Conservation (phyloP, 257 asterid species). For the Solanum lignicaule region DNA sequence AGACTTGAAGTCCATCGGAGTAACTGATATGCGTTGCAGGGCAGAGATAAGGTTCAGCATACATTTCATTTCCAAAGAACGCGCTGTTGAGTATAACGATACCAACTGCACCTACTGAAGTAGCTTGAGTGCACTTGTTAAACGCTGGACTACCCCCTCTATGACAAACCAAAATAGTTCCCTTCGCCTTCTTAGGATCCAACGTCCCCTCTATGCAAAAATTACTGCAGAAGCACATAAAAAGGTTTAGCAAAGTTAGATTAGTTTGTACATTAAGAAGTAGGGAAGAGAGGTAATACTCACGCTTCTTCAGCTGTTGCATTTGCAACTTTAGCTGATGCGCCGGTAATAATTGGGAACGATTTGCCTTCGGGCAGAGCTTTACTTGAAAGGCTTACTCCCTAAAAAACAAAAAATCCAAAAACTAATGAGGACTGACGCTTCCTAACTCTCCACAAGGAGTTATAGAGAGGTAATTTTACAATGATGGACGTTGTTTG, state of each 20-base stretch:
- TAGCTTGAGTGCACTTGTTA: constrained; percentile 74
- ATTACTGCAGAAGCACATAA: constrained; percentile 20
- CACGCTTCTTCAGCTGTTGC: constrained; percentile 58
- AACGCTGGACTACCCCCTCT: constrained; percentile 63
- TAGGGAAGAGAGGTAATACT: constrained; percentile 6
- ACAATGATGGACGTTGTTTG: neutral
- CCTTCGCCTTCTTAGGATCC: constrained; percentile 67
- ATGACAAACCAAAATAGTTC: constrained; percentile 73
- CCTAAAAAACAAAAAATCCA: constrained; percentile 23
- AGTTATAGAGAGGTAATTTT: neutral
- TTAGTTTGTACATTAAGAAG: neutral
- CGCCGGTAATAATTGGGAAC: constrained; percentile 42
- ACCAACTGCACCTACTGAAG: constrained; percentile 76
- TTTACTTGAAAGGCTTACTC: constrained; percentile 57
- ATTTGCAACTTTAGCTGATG: constrained; percentile 35
- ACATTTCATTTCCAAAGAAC: constrained; percentile 61
- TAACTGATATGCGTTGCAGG: constrained; percentile 82
- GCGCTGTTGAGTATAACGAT: constrained; percentile 64
- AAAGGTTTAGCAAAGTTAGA: neutral
- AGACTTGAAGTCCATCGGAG: constrained; percentile 56
- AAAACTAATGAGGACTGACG: neutral
- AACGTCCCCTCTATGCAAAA: constrained; percentile 63
- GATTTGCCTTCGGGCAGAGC: constrained; percentile 27
- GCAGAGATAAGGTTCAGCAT: constrained; percentile 78
- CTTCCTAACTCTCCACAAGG: neutral